These are phyloP conservation scores for Ilyonectria mors-panacis DNA, from an alignment of 2,329 filamentous ascomycete species.

Conservation along the genomic window DNA sequence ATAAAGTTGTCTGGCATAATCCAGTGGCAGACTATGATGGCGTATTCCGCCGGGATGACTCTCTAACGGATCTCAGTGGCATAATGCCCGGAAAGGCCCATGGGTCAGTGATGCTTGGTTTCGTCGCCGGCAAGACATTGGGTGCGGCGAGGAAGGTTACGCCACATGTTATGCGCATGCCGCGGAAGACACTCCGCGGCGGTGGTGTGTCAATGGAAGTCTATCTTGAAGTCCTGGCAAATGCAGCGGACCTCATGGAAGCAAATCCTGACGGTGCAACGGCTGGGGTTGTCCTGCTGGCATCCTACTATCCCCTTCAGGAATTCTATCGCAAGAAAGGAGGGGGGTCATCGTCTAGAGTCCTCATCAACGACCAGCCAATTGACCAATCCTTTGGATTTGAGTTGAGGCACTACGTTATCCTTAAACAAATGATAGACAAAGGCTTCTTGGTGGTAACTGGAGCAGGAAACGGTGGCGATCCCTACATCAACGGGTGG, in stretches of 20 bases:
- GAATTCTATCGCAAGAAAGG: too few relatives aligned
- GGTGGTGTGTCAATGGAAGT: background rate
- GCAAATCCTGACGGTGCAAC: background rate
- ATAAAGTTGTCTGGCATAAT: background rate
- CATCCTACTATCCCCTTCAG: background rate
- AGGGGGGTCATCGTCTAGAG: too few relatives aligned
- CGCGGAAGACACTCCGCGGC: background rate
- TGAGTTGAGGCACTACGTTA: background rate
- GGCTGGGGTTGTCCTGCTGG: background rate
- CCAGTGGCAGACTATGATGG: slow-evolving; percentile 1
- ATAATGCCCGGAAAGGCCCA: background rate
- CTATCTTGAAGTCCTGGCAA: slow-evolving; percentile 5
- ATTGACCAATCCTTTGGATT: background rate
- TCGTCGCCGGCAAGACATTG: slow-evolving; percentile 8
- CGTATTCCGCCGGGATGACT: slow-evolving; percentile 1
- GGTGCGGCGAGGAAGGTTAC: slow-evolving; percentile 4
- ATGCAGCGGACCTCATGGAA: background rate
- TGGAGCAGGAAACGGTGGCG: background rate
- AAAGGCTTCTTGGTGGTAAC: slow-evolving; percentile 4
- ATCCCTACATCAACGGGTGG: background rate
- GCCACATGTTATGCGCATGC: slow-evolving; percentile 1
- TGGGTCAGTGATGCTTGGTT: background rate
- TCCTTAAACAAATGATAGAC: background rate
- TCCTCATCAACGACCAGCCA: background rate
- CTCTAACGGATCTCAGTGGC: background rate